Conservation (phyloP, 192 early-diverging fungal genomes). For the Coemansia sp. region DNA sequence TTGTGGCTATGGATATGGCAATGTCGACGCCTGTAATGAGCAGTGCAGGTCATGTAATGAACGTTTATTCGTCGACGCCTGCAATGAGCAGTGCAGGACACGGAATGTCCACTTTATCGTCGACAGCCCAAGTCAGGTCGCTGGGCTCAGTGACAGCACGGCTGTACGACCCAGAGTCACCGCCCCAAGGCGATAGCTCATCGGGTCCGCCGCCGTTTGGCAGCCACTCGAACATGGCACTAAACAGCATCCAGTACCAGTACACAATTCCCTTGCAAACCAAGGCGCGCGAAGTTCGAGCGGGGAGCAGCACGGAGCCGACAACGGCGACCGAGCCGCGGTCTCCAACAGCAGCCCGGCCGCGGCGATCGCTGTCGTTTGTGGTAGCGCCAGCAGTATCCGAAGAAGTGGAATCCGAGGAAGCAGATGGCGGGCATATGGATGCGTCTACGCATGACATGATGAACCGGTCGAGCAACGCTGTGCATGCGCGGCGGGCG, state of each 20-base stretch:
- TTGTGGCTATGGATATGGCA: slow-evolving; percentile 19
- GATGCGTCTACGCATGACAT: slow-evolving; percentile 25
- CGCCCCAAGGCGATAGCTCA: not conserved
- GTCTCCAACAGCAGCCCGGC: slow-evolving; percentile 17
- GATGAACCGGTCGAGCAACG: slow-evolving; percentile 32
- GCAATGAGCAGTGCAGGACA: not conserved
- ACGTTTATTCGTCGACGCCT: not conserved
- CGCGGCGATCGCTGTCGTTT: slow-evolving; percentile 49
- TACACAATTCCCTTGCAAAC: slow-evolving; percentile 7
- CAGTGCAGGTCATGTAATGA: not conserved
- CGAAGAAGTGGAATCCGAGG: not conserved
- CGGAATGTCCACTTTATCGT: not conserved
- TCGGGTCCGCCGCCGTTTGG: not conserved
- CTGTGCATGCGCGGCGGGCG: slow-evolving; percentile 30
- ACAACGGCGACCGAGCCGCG: not conserved
- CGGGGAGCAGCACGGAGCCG: not conserved
- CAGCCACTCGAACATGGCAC: slow-evolving; percentile 27
- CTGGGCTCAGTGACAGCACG: slow-evolving; percentile 49
- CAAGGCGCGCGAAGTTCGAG: not conserved
- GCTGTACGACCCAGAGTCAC: slow-evolving; percentile 33
- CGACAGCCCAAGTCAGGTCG: slow-evolving; percentile 13
- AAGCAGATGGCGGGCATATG: not conserved
- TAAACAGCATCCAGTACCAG: slow-evolving; percentile 50
- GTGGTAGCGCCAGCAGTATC: slow-evolving; percentile 5
- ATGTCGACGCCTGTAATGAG: slow-evolving; percentile 30